phyloP scores from a whole-genome alignment of 1,284 basidiomycete genomes.

The Cystobasidium pallidum region DNA sequence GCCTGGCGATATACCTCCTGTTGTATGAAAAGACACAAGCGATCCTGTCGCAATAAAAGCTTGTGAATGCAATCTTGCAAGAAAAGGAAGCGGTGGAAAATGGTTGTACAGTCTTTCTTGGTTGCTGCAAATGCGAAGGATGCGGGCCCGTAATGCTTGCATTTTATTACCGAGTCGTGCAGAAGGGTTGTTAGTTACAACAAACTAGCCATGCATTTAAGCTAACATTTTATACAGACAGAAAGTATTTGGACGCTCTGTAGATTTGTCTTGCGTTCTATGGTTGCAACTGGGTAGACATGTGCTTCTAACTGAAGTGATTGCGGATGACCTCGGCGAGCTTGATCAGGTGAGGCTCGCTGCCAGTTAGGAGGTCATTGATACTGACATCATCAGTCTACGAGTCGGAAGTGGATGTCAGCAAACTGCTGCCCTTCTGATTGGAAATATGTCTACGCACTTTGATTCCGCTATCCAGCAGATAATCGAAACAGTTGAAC shows the following conservation, averaged over 20 bases:
- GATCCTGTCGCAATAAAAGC: not conserved
- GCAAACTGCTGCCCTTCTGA: too few relatives aligned
- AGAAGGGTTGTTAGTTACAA: not conserved
- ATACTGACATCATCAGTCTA: constrained; percentile 80
- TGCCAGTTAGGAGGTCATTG: constrained; percentile 81
- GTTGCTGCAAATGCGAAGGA: too few relatives aligned
- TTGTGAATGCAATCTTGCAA: too few relatives aligned
- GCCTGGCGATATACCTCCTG: not conserved
- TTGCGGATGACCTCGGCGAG: constrained; percentile 68
- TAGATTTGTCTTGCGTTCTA: constrained; percentile 3
- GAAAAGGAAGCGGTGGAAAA: too few relatives aligned
- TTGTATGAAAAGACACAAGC: not conserved
- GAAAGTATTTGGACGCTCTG: not conserved
- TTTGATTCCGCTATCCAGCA: constrained; percentile 82
- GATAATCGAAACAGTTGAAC: constrained; percentile 82
- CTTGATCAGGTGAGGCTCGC: constrained; percentile 74
- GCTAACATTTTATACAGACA: not conserved
- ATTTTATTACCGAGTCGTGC: not conserved
- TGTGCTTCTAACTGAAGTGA: constrained; percentile 4
- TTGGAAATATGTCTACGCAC: constrained; percentile 11
- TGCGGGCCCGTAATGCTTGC: not conserved
- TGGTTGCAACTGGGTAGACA: not conserved
- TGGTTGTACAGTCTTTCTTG: too few relatives aligned
- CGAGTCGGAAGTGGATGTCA: too few relatives aligned
- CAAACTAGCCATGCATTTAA: not conserved